A percentile compares a stretch with the other conserved stretches of the same genome.
These are phyloP conservation scores for Penicillium oxalicum DNA, from an alignment of 2,329 filamentous ascomycete species.

Conservation along the genomic window DNA sequence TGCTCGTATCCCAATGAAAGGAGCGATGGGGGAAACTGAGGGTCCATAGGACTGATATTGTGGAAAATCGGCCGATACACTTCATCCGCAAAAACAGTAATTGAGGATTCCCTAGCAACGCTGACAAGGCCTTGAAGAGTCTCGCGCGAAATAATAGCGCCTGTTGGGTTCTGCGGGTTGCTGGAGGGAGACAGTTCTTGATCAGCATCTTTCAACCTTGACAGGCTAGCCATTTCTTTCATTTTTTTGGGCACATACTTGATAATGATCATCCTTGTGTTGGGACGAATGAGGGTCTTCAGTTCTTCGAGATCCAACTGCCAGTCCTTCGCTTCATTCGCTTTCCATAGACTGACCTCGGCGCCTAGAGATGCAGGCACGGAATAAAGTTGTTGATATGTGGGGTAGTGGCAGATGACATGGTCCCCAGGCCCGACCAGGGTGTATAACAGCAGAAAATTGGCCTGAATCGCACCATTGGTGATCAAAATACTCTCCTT, in stretches of 20 bases:
- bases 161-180: conserved; percentile 67
- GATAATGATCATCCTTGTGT: conserved; percentile 55
- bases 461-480: conserved; percentile 75
- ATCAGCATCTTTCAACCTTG: background rate
- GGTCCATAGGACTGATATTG: conserved; percentile 50
- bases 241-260: conserved; percentile 37
- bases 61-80: conserved; percentile 83
- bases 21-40: conserved; percentile 59
- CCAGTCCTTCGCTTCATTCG: conserved; percentile 60
- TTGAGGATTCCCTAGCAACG: conserved; percentile 56
- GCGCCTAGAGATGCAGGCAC: conserved; percentile 69
- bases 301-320: conserved; percentile 62
- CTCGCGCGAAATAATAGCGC: conserved; percentile 59
- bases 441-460: conserved; percentile 68
- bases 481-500: conserved; percentile 67
- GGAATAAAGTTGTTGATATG: conserved; percentile 76
- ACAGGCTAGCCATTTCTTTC: background rate
- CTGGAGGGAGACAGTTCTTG: conserved; percentile 30
- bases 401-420: conserved; percentile 79
- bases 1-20: conserved; percentile 67
- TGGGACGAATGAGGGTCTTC: conserved; percentile 51
- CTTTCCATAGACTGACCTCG: conserved; percentile 69
- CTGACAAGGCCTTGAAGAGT: conserved; percentile 57
- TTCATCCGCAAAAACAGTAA: conserved; percentile 70
- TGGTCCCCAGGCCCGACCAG: conserved; percentile 72